These are phyloP conservation scores for Trichoderma asperellum DNA, from an alignment of 2,329 filamentous ascomycete species.

Conservation along the genomic window DNA sequence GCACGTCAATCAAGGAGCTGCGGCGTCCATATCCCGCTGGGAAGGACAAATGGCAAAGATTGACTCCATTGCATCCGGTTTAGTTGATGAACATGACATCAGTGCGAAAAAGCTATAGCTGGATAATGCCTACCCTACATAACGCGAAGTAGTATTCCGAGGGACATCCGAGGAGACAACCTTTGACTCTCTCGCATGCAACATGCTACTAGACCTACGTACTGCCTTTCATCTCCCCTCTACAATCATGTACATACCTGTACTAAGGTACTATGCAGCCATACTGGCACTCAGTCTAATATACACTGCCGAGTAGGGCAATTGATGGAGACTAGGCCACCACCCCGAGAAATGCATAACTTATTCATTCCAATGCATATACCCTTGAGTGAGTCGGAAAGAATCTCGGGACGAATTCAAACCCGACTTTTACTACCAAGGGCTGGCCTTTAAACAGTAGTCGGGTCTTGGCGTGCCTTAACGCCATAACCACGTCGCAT, in stretches of 20 bases:
- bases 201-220: neutral
- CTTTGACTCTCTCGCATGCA: neutral
- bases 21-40: neutral
- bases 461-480: neutral
- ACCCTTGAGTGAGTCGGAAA: neutral
- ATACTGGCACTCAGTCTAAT: neutral
- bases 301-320: neutral
- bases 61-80: constrained; percentile 13
- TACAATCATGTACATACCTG: neutral
- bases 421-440: neutral
- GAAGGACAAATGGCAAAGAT: constrained; percentile 1
- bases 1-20: neutral
- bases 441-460: neutral
- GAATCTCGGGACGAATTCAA: constrained; percentile 6
- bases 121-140: neutral
- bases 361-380: neutral
- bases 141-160: neutral
- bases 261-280: neutral
- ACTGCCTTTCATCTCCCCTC: too few species aligned
- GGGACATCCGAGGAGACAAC: neutral
- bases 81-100: neutral
- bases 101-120: neutral
- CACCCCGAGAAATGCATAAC: constrained; percentile 7
- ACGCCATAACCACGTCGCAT: constrained; percentile 2
- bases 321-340: neutral